Evolutionary conservation across 257 asterid genomes (phyloP).

Genomic region (Gynochthodes officinalis): DNA sequence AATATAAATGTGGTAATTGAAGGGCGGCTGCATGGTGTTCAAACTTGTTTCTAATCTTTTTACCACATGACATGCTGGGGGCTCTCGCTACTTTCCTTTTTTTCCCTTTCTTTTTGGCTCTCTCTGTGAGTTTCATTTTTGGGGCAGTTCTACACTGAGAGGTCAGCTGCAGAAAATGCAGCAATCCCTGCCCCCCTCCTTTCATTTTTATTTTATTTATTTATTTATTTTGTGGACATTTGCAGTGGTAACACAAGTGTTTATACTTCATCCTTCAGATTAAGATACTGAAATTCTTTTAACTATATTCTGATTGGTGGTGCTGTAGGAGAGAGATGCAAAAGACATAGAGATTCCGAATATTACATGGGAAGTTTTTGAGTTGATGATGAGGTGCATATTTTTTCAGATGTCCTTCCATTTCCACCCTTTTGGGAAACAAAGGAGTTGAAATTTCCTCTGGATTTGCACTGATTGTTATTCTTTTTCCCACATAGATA

Average conservation of each 20-base stretch:
- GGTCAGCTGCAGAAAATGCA: too few relatives aligned
- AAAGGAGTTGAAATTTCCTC: background rate
- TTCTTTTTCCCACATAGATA: constrained; percentile 45
- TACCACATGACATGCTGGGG: background rate
- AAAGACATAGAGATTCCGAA: constrained; percentile 96
- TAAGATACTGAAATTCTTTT: background rate
- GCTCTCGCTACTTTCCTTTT: background rate
- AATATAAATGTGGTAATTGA: background rate
- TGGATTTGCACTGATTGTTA: constrained; percentile 1
- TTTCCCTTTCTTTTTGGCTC: too few relatives aligned
- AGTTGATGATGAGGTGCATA: constrained; percentile 93
- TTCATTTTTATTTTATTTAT: too few relatives aligned
- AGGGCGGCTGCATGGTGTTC: background rate
- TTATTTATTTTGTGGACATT: too few relatives aligned
- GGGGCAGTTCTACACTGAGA: too few relatives aligned
- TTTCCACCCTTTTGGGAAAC: background rate
- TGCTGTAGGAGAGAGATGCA: constrained; percentile 90
- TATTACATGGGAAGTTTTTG: constrained; percentile 92
- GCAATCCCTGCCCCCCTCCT: too few relatives aligned
- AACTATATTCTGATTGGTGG: background rate
- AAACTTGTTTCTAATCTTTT: background rate
- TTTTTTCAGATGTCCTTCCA: constrained; percentile 9
- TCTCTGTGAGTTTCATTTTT: too few relatives aligned
- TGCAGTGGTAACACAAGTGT: background rate
- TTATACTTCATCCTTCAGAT: background rate